phyloP scores from a whole-genome alignment of 1,139 yeast genomes.

The Yamadazyma taylorii region DNA sequence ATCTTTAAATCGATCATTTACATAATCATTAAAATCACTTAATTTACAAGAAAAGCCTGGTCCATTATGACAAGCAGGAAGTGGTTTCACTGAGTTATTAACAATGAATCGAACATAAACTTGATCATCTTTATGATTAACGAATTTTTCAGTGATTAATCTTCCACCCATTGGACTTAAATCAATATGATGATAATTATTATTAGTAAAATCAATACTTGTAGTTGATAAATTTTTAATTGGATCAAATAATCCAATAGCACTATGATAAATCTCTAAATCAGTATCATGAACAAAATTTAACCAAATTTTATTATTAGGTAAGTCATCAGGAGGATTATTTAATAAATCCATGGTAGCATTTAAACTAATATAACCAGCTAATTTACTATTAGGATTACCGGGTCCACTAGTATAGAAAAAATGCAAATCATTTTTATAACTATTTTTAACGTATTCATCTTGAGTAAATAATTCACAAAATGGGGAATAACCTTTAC shows the following conservation, averaged over 20 bases:
- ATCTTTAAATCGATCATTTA: constrained; percentile 32
- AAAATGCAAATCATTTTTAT: constrained; percentile 43
- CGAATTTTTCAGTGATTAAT: constrained; percentile 47
- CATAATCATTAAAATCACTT: constrained; percentile 35
- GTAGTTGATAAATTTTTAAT: constrained; percentile 30
- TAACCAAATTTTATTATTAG: constrained; percentile 37
- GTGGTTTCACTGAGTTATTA: constrained; percentile 59
- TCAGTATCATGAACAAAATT: constrained; percentile 62
- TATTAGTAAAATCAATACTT: constrained; percentile 36
- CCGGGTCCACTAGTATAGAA: constrained; percentile 56
- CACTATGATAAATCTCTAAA: constrained; percentile 47
- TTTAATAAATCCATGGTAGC: constrained; percentile 32
- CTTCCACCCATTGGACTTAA: constrained; percentile 60
- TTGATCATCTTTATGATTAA: constrained; percentile 29
- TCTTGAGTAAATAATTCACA: constrained; percentile 53
- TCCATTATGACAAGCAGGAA: constrained; percentile 50
- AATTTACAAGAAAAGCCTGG: constrained; percentile 60
- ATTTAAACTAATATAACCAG: constrained; percentile 31
- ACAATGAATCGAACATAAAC: constrained; percentile 49
- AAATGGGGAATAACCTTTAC: constrained; percentile 46
- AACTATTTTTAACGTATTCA: constrained; percentile 46
- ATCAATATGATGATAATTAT: constrained; percentile 44
- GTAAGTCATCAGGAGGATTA: constrained; percentile 13
- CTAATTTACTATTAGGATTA: constrained; percentile 29
- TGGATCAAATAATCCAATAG: constrained; percentile 48